Conservation (phyloP, 208 protist genomes). For the Leishmania gerbilli region DNA sequence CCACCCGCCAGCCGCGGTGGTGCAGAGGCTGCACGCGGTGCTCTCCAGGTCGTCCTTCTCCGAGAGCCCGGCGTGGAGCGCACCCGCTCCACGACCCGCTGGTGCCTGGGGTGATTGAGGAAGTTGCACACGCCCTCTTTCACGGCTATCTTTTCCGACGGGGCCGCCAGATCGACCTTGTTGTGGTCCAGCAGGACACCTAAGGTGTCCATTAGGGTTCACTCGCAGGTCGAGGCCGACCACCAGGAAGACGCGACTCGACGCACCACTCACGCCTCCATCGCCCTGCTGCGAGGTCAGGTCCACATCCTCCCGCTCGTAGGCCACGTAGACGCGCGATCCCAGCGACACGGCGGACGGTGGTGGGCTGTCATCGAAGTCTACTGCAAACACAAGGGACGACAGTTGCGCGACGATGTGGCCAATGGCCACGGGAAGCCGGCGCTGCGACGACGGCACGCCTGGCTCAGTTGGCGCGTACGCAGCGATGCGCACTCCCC, state of each 20-base stretch:
- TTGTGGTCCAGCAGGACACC: slow-evolving; percentile 84
- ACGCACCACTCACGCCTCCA: background rate
- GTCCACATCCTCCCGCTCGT: slow-evolving; percentile 35
- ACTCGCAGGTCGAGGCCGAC: slow-evolving; percentile 76
- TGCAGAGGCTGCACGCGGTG: slow-evolving; percentile 83
- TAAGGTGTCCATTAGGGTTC: slow-evolving; percentile 80
- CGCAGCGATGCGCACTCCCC: slow-evolving; percentile 62
- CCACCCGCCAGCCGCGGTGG: slow-evolving; percentile 78
- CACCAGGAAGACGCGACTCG: slow-evolving; percentile 38
- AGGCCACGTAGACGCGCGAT: slow-evolving; percentile 51
- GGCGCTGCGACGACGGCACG: slow-evolving; percentile 28
- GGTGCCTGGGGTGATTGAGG: slow-evolving; percentile 45
- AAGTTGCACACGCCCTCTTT: slow-evolving; percentile 65
- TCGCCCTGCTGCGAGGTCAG: background rate
- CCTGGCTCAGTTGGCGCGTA: slow-evolving; percentile 31
- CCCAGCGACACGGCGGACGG: slow-evolving; percentile 41
- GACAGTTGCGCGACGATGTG: slow-evolving; percentile 77
- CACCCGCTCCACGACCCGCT: slow-evolving; percentile 78
- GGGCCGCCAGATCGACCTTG: slow-evolving; percentile 76
- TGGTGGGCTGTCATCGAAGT: slow-evolving; percentile 33
- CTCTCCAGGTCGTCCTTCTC: slow-evolving; percentile 46
- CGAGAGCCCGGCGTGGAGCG: slow-evolving; percentile 61
- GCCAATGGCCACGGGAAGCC: slow-evolving; percentile 55
- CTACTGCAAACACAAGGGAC: slow-evolving; percentile 67
- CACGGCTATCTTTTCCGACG: slow-evolving; percentile 68